phyloP scores from a whole-genome alignment of 2,329 filamentous ascomycete genomes.

The Dactylella cylindrospora region DNA sequence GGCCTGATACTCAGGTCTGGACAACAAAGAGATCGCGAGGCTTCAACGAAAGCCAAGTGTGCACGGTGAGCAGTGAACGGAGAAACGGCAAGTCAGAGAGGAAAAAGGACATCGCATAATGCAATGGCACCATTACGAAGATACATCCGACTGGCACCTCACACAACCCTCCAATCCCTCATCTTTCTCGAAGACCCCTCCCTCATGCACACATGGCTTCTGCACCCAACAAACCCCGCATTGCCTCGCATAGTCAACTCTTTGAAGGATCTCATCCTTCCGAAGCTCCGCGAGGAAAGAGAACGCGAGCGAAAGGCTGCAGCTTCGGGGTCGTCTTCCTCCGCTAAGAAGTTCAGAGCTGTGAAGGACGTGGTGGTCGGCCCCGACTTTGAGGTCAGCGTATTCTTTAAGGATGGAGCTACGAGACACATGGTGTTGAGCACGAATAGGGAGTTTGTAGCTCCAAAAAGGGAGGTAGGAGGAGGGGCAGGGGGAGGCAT shows the following conservation, averaged over 20 bases:
- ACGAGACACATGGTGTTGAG: conserved; percentile 83
- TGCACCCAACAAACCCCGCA: conserved; percentile 72
- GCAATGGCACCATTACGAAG: conserved; percentile 83
- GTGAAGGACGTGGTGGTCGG: conserved; percentile 85
- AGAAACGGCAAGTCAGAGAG: background rate
- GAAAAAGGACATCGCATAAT: too few relatives aligned
- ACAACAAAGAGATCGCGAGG: too few relatives aligned
- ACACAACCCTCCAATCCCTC: conserved; percentile 69
- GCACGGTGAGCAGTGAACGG: background rate
- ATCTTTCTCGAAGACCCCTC: conserved; percentile 93
- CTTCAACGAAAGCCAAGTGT: too few relatives aligned
- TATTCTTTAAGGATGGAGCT: conserved; percentile 84
- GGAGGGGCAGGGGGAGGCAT: background rate
- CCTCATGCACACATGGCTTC: conserved; percentile 78
- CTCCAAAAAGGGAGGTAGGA: conserved; percentile 56
- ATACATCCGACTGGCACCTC: conserved; percentile 73
- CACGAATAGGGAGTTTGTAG: conserved; percentile 76
- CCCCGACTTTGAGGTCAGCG: conserved; percentile 91
- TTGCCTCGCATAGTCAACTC: conserved; percentile 81
- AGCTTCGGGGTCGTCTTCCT: too few relatives aligned
- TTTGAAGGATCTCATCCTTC: conserved; percentile 80
- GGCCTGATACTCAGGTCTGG: too few relatives aligned
- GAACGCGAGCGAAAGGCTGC: conserved; percentile 65
- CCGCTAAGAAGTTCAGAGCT: conserved; percentile 74
- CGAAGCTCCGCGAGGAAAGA: conserved; percentile 85